Conservation (phyloP, 164 flowering plant species). For the Berberis thunbergii region DNA sequence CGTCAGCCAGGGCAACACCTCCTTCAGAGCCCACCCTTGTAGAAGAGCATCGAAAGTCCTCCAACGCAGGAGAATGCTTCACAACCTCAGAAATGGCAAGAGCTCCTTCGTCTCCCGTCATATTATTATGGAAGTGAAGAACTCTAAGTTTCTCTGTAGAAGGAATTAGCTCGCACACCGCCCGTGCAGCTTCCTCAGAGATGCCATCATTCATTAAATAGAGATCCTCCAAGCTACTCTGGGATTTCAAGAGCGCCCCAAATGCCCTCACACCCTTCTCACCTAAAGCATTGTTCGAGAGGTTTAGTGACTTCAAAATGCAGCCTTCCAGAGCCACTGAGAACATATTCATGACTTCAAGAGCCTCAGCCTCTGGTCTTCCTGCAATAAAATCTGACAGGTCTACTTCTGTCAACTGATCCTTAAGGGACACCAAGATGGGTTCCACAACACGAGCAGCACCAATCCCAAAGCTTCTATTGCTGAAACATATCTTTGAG, state of each 20-base stretch:
- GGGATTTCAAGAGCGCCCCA: constrained; percentile 67
- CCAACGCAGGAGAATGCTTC: constrained; percentile 48
- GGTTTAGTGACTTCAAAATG: constrained; percentile 51
- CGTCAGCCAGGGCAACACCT: constrained; percentile 61
- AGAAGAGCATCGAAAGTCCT: constrained; percentile 87
- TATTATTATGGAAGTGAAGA: constrained; percentile 79
- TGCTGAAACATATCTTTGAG: constrained; percentile 82
- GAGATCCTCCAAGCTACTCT: constrained; percentile 64
- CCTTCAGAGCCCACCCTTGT: constrained; percentile 86
- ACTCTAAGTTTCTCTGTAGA: constrained; percentile 67
- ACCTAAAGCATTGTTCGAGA: constrained; percentile 88
- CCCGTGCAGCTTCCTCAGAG: constrained; percentile 88
- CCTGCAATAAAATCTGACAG: constrained; percentile 90
- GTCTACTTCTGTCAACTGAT: constrained; percentile 75
- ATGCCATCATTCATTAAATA: constrained; percentile 86
- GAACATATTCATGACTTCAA: constrained; percentile 74
- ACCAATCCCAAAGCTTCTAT: constrained; percentile 73
- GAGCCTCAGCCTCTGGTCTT: constrained; percentile 74
- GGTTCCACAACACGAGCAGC: constrained; percentile 82
- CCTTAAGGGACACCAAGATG: constrained; percentile 51
- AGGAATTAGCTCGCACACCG: constrained; percentile 71
- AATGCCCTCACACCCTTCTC: constrained; percentile 96
- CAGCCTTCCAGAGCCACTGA: constrained; percentile 68
- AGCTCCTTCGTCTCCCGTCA: constrained; percentile 98
- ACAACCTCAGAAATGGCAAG: constrained; percentile 63